A percentile compares a stretch with the other conserved stretches of the same genome.
Evolutionary conservation across 306 rosid genomes (phyloP).

Genomic region (Ammopiptanthus mongolicus): DNA sequence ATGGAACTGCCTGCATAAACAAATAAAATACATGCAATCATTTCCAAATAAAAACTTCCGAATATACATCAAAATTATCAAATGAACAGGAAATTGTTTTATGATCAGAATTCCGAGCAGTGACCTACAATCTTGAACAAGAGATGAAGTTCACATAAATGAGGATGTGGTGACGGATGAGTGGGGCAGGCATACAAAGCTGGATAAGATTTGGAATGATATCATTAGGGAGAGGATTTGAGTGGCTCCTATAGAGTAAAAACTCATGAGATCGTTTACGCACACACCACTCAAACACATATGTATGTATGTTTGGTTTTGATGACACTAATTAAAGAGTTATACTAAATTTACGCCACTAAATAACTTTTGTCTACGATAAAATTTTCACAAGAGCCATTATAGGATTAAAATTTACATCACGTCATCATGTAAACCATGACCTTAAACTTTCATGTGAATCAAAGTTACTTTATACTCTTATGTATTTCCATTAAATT

Average conservation of each 20-base stretch:
- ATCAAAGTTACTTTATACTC: neutral
- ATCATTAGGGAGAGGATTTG: neutral
- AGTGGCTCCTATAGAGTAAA: neutral
- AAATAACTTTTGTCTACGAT: neutral
- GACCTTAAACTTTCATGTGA: neutral
- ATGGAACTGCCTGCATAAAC: constrained; percentile 84
- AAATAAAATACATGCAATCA: constrained; percentile 18
- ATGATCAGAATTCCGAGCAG: neutral
- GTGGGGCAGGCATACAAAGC: neutral
- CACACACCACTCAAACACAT: neutral
- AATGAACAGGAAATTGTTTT: neutral
- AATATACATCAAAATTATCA: neutral
- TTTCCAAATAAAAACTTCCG: constrained; percentile 16
- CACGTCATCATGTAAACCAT: neutral
- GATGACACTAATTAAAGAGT: neutral
- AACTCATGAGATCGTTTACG: neutral
- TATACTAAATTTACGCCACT: neutral
- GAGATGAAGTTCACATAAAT: neutral
- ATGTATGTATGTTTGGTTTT: neutral
- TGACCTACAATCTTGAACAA: neutral
- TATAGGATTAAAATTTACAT: neutral
- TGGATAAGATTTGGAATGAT: neutral
- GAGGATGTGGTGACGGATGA: neutral
- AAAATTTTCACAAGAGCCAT: neutral
- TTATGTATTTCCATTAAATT: too few relatives aligned